Evolutionary conservation across 2,329 filamentous ascomycete genomes (phyloP), one percentile per base, ranked within the genome.

Genomic region (Monosporascus sp.): DNA sequence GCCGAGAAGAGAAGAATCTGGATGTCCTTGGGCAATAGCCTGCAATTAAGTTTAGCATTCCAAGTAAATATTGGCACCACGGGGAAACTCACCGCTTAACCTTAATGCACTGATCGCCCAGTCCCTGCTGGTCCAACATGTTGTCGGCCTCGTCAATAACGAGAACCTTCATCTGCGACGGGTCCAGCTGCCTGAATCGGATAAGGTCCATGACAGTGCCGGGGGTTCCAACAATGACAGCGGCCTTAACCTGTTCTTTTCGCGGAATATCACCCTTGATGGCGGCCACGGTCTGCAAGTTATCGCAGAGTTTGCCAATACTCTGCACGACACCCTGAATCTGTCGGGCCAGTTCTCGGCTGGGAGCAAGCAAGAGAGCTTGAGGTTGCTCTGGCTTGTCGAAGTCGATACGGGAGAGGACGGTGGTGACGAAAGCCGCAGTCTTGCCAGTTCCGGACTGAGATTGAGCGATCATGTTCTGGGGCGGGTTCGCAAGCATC

Each of bases 401-500:
- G 54, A 92, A 81, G 65, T 99, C 90, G 66, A 97, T 74, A 58
- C 94, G 90, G 54, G 89, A 89, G 41, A 99, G 81, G 55, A 96
- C 88, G 56, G 96, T 96, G 57, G 96, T 86, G 46, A 94, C 89
- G 70, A 99, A 99, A 22, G 94, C 94, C 20, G 92, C 94, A 0
- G 94, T 99, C 78, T 99, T 99, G 66, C 94, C 94, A 20, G 94
- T 99, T 63, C 94, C 94, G 2, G 94, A 99, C 72, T 99, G 94
- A n/a, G 94, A 99, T 73, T 99, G 94, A 3, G 92, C 94, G 66
- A 99, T 93, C 81, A 99, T 88, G 72, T 97, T 97, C 59, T 81
- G 80, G 1, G 93, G 88, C n/a, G 94, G 93, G 66, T 96, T 79
- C 63, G 82, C 76, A 58, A 99, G 82, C 66, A 99, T 88, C 52